A percentile compares a stretch with the other conserved stretches of the same genome.
These are phyloP conservation scores for Beauveria australis DNA, from an alignment of 2,329 filamentous ascomycete species.

Conservation along the genomic window DNA sequence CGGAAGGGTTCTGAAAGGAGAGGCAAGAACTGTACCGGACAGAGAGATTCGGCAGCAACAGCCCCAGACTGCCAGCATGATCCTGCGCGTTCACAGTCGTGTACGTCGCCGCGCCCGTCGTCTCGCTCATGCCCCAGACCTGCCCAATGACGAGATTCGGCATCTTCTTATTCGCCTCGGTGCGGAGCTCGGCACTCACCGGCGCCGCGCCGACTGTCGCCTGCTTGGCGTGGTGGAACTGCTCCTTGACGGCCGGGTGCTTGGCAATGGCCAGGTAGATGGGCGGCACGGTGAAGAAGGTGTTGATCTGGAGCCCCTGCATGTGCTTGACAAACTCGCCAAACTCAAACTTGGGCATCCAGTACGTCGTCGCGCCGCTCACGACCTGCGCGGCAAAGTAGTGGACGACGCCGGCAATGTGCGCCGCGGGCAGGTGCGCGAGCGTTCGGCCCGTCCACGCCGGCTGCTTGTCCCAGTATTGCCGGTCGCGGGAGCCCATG, in stretches of 20 bases:
- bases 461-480: conserved; percentile 21
- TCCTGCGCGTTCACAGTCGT: conserved; percentile 32
- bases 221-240: conserved; percentile 40
- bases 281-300: conserved; percentile 52
- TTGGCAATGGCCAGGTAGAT: conserved; percentile 54
- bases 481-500: conserved; percentile 21
- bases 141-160: conserved; percentile 37
- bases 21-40: conserved; percentile 17
- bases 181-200: conserved; percentile 45
- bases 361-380: conserved; percentile 43
- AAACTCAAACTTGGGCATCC: conserved; percentile 56
- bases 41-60: conserved; percentile 21
- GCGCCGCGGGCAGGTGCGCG: conserved; percentile 36
- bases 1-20: not conserved
- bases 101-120: conserved; percentile 38
- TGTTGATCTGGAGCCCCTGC: conserved; percentile 40
- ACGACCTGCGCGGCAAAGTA: conserved; percentile 34
- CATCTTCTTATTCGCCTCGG: conserved; percentile 41
- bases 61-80: conserved; percentile 37
- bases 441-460: conserved; percentile 26
- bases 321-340: conserved; percentile 44
- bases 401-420: conserved; percentile 37
- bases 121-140: conserved; percentile 53
- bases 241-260: conserved; percentile 43
- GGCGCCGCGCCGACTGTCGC: conserved; percentile 49